Evolutionary conservation across 2,329 filamentous ascomycete genomes (phyloP), one percentile per base, ranked within the genome.

Genomic region (Pseudopyrenochaeta lycopersici): DNA sequence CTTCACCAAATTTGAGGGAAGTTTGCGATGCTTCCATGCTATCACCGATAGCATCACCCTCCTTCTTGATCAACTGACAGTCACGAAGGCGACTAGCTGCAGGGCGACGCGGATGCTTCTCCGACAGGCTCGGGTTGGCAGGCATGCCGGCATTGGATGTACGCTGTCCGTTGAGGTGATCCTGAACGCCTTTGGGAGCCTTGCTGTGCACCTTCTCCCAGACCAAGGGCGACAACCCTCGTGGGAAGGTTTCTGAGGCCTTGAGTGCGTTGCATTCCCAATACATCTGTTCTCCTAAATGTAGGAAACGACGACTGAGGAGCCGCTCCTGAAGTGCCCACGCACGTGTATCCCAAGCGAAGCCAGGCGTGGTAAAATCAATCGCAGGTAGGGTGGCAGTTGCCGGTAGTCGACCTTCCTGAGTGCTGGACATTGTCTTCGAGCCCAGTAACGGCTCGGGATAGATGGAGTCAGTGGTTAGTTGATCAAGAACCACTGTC

Each of bases 251-350:
- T 41, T 73, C 68, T 3, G 68, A 72, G 6, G 73, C 73, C 51
- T 75, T 76, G 49, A 75, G 70, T 7, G 62, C 56, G 54, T 71
- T 71, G 51, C 74, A 76, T 40, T 76, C 71, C 74, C 74, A 76
- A 58, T 75, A 73, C 54, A 74, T 58, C 44, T 76, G 73, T 47
- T 67, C 63, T 31, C 70, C 66, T 10, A 74, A 54, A 29, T 73
- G 67, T 14, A 76, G 61, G 50, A 73, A 62, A 12, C 73, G 65
- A 12, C 60, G 66, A 20, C 71, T 72, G 14, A 76, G 73, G 0
- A 76, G 64, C 9, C 72, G 68, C 44, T 75, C 73, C 58, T 76
- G 73, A 2, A 75, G 63, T 7, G 57, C 61, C 73, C 74, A 76
- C 14, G 69, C 67, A 15, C 73, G 62, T 50, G 72, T 76, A 63